A percentile compares a stretch with the other conserved stretches of the same genome.
These are phyloP conservation scores for Herpotrichia juniperi DNA, from an alignment of 2,329 filamentous ascomycete species.

Conservation along the genomic window DNA sequence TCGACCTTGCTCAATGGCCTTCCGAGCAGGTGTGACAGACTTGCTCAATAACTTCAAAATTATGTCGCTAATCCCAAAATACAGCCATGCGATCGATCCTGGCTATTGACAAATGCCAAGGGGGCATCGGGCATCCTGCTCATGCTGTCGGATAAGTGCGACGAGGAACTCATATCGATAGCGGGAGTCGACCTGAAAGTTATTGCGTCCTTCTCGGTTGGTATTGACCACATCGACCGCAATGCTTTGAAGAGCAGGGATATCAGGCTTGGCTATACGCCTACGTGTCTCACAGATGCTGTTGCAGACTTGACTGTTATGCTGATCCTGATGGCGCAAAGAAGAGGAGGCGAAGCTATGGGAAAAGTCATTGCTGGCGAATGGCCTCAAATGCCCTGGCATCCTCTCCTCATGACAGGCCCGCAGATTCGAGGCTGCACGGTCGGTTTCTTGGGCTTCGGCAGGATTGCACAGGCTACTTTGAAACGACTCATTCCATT, in stretches of 20 bases:
- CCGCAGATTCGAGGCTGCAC: slow-evolving; percentile 30
- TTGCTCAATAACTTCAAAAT: not conserved
- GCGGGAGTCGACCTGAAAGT: slow-evolving; percentile 29
- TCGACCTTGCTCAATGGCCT: slow-evolving; percentile 38
- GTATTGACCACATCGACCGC: slow-evolving; percentile 36
- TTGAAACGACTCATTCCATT: slow-evolving; percentile 33
- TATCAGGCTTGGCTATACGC: slow-evolving; percentile 38
- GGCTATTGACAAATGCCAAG: slow-evolving; percentile 33
- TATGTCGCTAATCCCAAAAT: not conserved
- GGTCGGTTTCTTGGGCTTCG: slow-evolving; percentile 37
- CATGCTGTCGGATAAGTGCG: slow-evolving; percentile 34
- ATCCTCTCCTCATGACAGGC: slow-evolving; percentile 36
- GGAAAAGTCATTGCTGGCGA: slow-evolving; percentile 28
- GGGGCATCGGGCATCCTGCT: slow-evolving; percentile 32
- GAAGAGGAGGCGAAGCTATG: slow-evolving; percentile 34
- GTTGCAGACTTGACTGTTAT: slow-evolving; percentile 37
- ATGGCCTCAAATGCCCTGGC: slow-evolving; percentile 39
- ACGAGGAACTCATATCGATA: slow-evolving; percentile 30
- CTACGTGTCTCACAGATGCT: slow-evolving; percentile 37
- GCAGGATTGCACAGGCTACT: slow-evolving; percentile 34
- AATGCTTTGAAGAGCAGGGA: slow-evolving; percentile 28
- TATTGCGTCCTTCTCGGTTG: slow-evolving; percentile 39
- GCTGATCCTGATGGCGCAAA: slow-evolving; percentile 40
- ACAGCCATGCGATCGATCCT: slow-evolving; percentile 34
- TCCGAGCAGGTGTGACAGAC: slow-evolving; percentile 26